These are phyloP conservation scores for Sonneratia alba DNA, from an alignment of 345 rosid species.

Conservation along the genomic window DNA sequence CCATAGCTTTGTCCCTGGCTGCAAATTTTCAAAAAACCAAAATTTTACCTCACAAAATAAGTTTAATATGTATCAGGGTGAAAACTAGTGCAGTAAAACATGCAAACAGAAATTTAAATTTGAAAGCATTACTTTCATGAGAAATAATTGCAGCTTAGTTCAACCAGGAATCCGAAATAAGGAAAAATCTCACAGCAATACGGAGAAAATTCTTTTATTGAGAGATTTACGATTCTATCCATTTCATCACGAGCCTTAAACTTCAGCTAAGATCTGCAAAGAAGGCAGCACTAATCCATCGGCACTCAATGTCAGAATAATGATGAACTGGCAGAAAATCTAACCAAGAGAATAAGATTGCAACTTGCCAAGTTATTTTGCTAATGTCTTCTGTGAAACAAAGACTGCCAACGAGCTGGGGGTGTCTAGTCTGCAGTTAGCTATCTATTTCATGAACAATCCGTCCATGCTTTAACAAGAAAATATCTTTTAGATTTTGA, in stretches of 20 bases:
- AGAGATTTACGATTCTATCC: too few relatives aligned
- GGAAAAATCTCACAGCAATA: too few relatives aligned
- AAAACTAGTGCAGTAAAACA: background rate
- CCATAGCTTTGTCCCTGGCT: constrained; percentile 90
- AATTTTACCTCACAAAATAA: background rate
- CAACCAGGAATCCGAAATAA: too few relatives aligned
- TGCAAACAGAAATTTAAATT: background rate
- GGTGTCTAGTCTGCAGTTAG: too few relatives aligned
- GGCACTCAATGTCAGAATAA: background rate
- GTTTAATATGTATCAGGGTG: background rate
- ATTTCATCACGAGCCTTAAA: background rate
- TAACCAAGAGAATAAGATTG: too few relatives aligned
- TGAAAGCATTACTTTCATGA: background rate
- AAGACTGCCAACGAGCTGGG: background rate
- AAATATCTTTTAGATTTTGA: background rate
- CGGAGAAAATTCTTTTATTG: background rate
- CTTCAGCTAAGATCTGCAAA: background rate
- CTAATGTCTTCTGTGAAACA: background rate
- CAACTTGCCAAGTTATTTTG: background rate
- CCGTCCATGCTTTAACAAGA: too few relatives aligned
- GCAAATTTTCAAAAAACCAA: constrained; percentile 7
- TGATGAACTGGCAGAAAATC: background rate
- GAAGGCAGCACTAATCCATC: too few relatives aligned
- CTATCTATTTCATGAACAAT: too few relatives aligned
- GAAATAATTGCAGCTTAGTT: background rate